Conservation (phyloP, 495 filamentous ascomycete genomes). For the Cercophora sp. region DNA sequence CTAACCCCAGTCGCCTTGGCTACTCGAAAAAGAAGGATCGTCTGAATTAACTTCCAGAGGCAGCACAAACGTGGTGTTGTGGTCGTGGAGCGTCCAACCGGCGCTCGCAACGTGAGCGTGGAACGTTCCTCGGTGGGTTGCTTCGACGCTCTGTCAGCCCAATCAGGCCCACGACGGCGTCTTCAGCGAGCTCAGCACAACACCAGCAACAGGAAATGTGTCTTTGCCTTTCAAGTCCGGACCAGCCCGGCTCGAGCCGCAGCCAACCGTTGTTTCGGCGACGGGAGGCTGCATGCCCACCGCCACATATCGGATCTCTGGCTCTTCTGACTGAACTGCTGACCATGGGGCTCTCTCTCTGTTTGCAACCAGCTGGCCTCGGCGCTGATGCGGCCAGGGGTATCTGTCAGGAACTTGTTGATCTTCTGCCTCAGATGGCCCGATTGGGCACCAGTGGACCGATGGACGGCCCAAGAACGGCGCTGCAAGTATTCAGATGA, state of each 20-base stretch:
- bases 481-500: not conserved
- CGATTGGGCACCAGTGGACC: constrained; percentile 10
- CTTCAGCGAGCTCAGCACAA: not conserved
- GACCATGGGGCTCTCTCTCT: constrained; percentile 2
- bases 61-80: constrained; percentile 22
- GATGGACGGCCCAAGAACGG: not conserved
- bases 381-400: not conserved
- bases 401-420: constrained; percentile 9
- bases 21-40: constrained; percentile 9
- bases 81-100: constrained; percentile 16
- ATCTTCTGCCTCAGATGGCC: constrained; percentile 12
- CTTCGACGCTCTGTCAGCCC: not conserved
- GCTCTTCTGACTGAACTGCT: not conserved
- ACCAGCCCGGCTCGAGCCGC: constrained; percentile 24
- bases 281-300: constrained; percentile 28
- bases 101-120: constrained; percentile 15
- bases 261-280: constrained; percentile 26
- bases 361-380: constrained; percentile 11
- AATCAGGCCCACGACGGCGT: not conserved
- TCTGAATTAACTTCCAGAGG: constrained; percentile 21
- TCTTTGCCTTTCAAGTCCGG: constrained; percentile 14
- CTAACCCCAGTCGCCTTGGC: not conserved
- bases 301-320: constrained; percentile 17
- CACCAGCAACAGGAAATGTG: not conserved
- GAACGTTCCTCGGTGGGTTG: constrained; percentile 4